Conservation (phyloP, 768 basidiomycete genomes). For the Tulasnella sp. region DNA sequence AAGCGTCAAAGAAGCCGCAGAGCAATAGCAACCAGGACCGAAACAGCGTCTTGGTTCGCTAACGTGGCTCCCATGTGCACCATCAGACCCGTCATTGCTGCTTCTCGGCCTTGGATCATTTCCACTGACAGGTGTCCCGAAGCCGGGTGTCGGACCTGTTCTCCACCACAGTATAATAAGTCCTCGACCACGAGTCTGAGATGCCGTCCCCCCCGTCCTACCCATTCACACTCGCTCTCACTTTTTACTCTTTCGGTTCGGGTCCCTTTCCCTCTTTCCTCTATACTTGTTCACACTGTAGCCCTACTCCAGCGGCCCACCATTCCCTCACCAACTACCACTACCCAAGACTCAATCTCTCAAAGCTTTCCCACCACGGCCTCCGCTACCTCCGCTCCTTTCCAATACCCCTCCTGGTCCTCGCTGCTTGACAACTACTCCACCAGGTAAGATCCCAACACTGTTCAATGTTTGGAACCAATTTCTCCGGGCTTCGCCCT, state of each 20-base stretch:
- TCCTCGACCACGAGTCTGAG: constrained; percentile 9
- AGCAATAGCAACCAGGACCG: constrained; percentile 14
- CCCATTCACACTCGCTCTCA: constrained; percentile 1
- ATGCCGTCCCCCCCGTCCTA: constrained; percentile 7
- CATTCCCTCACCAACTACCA: constrained; percentile 14
- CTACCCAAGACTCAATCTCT: neutral
- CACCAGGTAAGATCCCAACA: constrained; percentile 6
- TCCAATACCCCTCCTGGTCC: constrained; percentile 12
- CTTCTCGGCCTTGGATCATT: constrained; percentile 5
- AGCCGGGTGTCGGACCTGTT: constrained; percentile 1
- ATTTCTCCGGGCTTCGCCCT: neutral
- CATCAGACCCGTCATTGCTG: constrained; percentile 5
- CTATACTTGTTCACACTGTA: constrained; percentile 12
- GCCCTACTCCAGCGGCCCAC: constrained; percentile 15
- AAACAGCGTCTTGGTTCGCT: constrained; percentile 11
- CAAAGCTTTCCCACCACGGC: constrained; percentile 18
- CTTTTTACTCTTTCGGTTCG: constrained; percentile 17
- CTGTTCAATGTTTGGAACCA: neutral
- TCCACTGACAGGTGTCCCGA: constrained; percentile 8
- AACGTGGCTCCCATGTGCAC: constrained; percentile 21
- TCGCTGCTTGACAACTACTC: constrained; percentile 17
- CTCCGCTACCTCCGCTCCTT: constrained; percentile 16
- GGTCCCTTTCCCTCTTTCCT: neutral
- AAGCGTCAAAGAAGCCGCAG: constrained; percentile 2
- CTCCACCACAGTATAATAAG: neutral